phyloP scores from a whole-genome alignment of 495 filamentous ascomycete genomes.

The Lasiosphaeriaceae sp. region DNA sequence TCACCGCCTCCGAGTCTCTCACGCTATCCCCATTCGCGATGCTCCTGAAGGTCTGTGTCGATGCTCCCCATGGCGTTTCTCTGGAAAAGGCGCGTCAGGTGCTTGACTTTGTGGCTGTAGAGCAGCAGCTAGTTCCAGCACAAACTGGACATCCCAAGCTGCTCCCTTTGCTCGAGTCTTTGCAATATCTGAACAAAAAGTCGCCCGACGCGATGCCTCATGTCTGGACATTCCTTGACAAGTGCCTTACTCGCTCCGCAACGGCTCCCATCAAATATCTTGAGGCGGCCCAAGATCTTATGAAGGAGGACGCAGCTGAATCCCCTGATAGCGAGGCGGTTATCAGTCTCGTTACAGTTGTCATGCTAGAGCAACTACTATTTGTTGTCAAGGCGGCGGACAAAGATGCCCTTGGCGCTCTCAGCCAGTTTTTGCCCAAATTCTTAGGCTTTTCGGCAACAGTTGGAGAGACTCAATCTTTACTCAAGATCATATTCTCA shows the following conservation, averaged over 20 bases:
- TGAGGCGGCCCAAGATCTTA: conserved; percentile 43
- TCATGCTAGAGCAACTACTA: conserved; percentile 72
- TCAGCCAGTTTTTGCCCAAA: conserved; percentile 56
- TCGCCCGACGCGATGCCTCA: conserved; percentile 6
- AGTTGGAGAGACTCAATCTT: conserved; percentile 36
- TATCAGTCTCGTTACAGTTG: conserved; percentile 53
- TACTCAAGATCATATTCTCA: conserved; percentile 31
- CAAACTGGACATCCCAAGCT: conserved; percentile 42
- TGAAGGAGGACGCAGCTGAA: conserved; percentile 19
- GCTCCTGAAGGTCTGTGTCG: conserved; percentile 52
- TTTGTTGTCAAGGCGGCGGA: conserved; percentile 56
- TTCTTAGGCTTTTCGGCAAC: conserved; percentile 38
- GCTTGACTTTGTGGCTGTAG: conserved; percentile 45
- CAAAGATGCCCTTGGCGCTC: conserved; percentile 27
- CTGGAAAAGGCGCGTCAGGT: conserved; percentile 41
- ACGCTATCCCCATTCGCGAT: conserved; percentile 61
- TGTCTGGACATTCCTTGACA: conserved; percentile 69
- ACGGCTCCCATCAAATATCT: conserved; percentile 74
- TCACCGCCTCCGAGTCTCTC: conserved; percentile 46
- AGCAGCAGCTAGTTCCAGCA: conserved; percentile 45
- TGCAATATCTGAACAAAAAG: conserved; percentile 27
- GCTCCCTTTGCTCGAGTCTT: conserved; percentile 49
- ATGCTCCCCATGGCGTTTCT: conserved; percentile 38
- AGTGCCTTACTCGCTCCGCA: conserved; percentile 66
- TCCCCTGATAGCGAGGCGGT: conserved; percentile 9